A percentile compares a stretch with the other conserved stretches of the same genome.
Evolutionary conservation across 768 basidiomycete species (phyloP).

Genomic region (Hypholoma fasciculare): DNA sequence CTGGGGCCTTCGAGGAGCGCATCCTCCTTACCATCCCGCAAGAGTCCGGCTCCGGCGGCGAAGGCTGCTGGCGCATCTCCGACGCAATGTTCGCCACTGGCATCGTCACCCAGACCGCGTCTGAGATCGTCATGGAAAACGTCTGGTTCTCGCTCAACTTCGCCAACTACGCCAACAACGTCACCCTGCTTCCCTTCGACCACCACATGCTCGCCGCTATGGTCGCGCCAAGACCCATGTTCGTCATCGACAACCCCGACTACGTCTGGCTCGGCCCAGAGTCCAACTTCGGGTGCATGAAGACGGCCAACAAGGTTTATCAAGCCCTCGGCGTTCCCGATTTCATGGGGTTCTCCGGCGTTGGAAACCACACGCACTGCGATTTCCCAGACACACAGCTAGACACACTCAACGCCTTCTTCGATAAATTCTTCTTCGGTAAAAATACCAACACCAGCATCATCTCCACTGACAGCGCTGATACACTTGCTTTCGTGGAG

Average conservation of each 20-base stretch:
- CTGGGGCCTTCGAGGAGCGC: conserved; percentile 53
- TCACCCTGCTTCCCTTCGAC: conserved; percentile 48
- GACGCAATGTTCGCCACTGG: conserved; percentile 41
- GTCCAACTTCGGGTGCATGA: conserved; percentile 47
- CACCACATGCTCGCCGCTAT: conserved; percentile 54
- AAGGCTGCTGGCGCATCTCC: conserved; percentile 55
- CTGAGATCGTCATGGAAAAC: conserved; percentile 53
- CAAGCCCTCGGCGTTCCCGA: conserved; percentile 44
- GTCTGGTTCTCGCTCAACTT: conserved; percentile 56
- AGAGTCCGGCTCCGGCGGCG: conserved; percentile 58
- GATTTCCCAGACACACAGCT: conserved; percentile 43
- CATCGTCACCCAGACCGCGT: conserved; percentile 45
- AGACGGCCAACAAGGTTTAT: conserved; percentile 45
- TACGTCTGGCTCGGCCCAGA: conserved; percentile 53
- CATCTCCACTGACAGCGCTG: conserved; percentile 37
- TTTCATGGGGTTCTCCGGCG: conserved; percentile 49
- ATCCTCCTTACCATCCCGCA: conserved; percentile 57
- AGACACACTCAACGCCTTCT: conserved; percentile 47
- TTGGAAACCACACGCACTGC: conserved; percentile 52
- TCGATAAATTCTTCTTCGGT: conserved; percentile 49
- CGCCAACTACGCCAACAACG: conserved; percentile 41
- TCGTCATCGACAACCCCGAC: conserved; percentile 53
- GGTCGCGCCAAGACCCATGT: conserved; percentile 50
- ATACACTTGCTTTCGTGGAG: conserved; percentile 34
- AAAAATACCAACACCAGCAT: conserved; percentile 44